Percentiles rank a stretch among this genome's conserved stretches.
Conservation (phyloP, 441 rosid genomes). For the Manihot esculenta region DNA sequence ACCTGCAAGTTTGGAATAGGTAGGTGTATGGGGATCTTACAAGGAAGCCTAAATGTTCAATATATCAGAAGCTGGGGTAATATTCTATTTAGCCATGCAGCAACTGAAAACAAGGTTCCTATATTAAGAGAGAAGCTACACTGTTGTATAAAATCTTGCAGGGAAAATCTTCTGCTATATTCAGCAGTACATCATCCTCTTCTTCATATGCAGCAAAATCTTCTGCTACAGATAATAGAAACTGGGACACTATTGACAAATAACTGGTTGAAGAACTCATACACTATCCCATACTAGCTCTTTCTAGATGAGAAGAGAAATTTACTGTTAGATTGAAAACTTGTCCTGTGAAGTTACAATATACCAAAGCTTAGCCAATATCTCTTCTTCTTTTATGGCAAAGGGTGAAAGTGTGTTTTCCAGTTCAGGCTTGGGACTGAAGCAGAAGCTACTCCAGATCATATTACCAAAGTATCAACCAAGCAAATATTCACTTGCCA, state of each 20-base stretch:
- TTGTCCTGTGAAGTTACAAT: not conserved
- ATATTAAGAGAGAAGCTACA: too few relatives aligned
- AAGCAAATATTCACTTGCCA: not conserved
- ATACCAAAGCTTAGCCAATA: not conserved
- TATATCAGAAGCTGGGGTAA: too few relatives aligned
- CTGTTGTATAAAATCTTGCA: too few relatives aligned
- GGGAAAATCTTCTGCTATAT: too few relatives aligned
- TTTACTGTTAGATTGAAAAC: not conserved
- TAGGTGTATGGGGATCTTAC: too few relatives aligned
- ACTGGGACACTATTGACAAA: not conserved
- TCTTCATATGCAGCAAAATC: not conserved
- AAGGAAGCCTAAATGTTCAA: too few relatives aligned
- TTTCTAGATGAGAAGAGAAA: slow-evolving; percentile 1
- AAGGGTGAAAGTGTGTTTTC: too few relatives aligned
- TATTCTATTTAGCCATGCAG: too few relatives aligned
- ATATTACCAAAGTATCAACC: not conserved
- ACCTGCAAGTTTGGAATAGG: too few relatives aligned
- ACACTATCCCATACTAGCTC: not conserved
- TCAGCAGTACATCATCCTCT: not conserved
- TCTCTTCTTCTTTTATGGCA: not conserved
- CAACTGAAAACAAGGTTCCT: too few relatives aligned
- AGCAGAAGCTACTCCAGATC: not conserved
- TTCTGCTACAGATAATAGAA: too few relatives aligned
- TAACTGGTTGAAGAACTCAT: not conserved
- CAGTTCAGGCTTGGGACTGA: not conserved